These are phyloP conservation scores for Xylaria castorea DNA, from an alignment of 495 filamentous ascomycete species.

Conservation along the genomic window DNA sequence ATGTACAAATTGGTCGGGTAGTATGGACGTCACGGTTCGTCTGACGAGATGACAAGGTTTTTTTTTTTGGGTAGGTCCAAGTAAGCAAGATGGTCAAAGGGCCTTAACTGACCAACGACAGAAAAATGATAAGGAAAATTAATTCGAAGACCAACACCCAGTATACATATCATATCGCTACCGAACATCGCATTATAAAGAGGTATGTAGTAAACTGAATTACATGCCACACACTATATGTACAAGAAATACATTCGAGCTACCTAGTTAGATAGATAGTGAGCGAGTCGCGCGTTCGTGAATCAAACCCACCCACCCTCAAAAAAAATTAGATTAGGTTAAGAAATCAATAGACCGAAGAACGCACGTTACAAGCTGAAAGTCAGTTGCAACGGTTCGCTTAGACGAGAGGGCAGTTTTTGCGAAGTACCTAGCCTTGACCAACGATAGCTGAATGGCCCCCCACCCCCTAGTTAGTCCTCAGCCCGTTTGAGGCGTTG, in stretches of 20 bases:
- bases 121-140: background rate
- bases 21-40: background rate
- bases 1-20: background rate
- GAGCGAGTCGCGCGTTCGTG: background rate
- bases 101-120: background rate
- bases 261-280: background rate
- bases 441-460: background rate
- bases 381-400: constrained; percentile 6
- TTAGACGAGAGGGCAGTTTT: background rate
- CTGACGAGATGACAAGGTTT: background rate
- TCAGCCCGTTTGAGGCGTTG: constrained; percentile 19
- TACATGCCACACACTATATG: background rate
- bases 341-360: background rate
- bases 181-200: background rate
- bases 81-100: background rate
- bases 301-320: background rate
- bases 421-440: background rate
- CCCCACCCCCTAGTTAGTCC: background rate
- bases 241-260: background rate
- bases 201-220: background rate
- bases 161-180: constrained; percentile 1
- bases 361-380: constrained; percentile 16
- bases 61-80: background rate
- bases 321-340: background rate
- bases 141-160: background rate